These are phyloP conservation scores for Nicotiana undulata DNA, from an alignment of 257 asterid genomes.

Conservation along the genomic window DNA sequence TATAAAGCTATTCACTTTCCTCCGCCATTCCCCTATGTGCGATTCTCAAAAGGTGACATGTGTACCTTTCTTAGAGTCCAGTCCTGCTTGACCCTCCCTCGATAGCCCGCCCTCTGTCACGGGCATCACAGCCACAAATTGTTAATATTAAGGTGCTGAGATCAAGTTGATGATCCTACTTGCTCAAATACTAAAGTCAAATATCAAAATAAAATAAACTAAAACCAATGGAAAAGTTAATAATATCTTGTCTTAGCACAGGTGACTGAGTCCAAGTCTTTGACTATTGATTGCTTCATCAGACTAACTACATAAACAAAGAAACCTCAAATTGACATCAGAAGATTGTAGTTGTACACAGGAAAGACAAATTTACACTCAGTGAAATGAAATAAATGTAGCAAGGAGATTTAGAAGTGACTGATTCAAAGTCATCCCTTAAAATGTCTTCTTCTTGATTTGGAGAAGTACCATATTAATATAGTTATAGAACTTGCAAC, in stretches of 20 bases:
- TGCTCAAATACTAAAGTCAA: not conserved
- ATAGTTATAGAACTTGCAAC: not conserved
- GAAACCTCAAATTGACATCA: not conserved
- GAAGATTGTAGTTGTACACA: not conserved
- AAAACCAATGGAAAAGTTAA: not conserved
- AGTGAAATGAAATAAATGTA: not conserved
- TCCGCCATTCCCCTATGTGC: too few relatives aligned
- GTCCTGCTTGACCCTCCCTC: too few relatives aligned
- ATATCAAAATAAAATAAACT: not conserved
- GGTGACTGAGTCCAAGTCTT: not conserved
- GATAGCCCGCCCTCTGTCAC: too few relatives aligned
- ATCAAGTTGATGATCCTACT: not conserved
- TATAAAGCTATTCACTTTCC: too few relatives aligned
- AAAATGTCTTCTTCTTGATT: not conserved
- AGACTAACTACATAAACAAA: not conserved
- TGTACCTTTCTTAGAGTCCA: too few relatives aligned
- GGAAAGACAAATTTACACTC: not conserved
- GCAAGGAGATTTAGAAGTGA: constrained; percentile 4
- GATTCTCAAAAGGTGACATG: too few relatives aligned
- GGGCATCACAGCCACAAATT: not conserved
- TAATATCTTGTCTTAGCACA: not conserved
- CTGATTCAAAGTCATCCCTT: constrained; percentile 24
- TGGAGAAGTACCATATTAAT: not conserved
- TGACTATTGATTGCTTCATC: not conserved
- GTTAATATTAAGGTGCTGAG: not conserved